A percentile compares a stretch with the other conserved stretches of the same genome.
Evolutionary conservation across 1,139 yeast species (phyloP).

Genomic region (Debaryomycetaceae sp.): DNA sequence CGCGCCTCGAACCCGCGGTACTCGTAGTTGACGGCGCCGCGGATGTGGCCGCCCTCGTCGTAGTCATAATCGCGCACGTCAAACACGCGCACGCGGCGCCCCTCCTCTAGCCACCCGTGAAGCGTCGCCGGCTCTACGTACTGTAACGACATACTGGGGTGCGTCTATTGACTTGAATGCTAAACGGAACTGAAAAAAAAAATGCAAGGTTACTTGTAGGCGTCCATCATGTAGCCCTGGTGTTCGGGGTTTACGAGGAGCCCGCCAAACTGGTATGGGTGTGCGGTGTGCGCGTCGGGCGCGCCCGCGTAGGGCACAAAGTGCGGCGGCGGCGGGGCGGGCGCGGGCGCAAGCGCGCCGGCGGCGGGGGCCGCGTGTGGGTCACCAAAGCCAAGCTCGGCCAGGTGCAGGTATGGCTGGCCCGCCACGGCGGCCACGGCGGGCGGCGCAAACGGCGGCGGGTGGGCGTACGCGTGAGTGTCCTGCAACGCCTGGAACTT

Average conservation of each 20-base stretch:
- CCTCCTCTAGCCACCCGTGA: slow-evolving; percentile 5
- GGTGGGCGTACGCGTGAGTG: too few relatives aligned
- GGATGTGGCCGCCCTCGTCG: slow-evolving; percentile 9
- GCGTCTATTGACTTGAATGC: too few relatives aligned
- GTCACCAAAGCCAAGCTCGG: too few relatives aligned
- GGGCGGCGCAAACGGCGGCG: too few relatives aligned
- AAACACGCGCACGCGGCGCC: slow-evolving; percentile 2
- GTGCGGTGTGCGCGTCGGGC: too few relatives aligned
- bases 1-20: slow-evolving; percentile 6
- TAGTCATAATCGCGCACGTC: slow-evolving; percentile 9
- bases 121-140: slow-evolving; percentile 8
- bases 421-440: too few relatives aligned
- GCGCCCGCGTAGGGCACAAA: too few relatives aligned
- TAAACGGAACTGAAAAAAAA: neutral
- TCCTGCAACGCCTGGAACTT: slow-evolving; percentile 23
- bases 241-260: slow-evolving; percentile 6
- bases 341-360: too few relatives aligned
- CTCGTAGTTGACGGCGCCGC: slow-evolving; percentile 8
- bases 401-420: too few relatives aligned
- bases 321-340: too few relatives aligned
- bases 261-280: slow-evolving; percentile 7
- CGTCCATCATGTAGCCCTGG: slow-evolving; percentile 2
- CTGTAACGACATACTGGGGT: slow-evolving; percentile 2
- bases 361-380: too few relatives aligned
- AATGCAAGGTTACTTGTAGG: neutral